Base-by-base conservation (phyloP, 192 early-diverging fungal genomes). In the Rhizophagus prolifer region DNA sequence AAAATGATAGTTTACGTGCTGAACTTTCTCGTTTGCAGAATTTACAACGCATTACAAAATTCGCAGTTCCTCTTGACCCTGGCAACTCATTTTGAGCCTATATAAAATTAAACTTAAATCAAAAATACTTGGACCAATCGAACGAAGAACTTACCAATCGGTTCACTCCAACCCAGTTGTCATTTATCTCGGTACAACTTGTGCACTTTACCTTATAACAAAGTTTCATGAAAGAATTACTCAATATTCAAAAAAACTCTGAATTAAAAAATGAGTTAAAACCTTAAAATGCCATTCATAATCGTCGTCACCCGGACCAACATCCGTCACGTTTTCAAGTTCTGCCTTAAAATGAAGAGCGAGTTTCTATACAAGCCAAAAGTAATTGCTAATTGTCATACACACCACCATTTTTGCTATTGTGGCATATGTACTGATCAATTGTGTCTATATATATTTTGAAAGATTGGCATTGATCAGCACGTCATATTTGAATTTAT, bases 41-140 rank as follows among this genome's bases (percentile, higher is more conserved):
- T 85, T 96, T 95, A 90, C 95, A 98, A 54, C 82, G 81, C 93
- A 98, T 96, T 41, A 94, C 91, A 54, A 97, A 80, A 80, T 96
- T 96, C 46, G 95, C 94, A 16, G 86, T 85, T 36, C 94, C 94
- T 76, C 93, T 85, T 71, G 89, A 90, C 63, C 92, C 92, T 36
- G 88, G 81, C 71, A 92, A 87, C 36, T 92, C 86, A 23, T 79
- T 85, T 26, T 81, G 78, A 21, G 92, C 91, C 86, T 89, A 21
- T 19, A 63, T 58, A 25, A 61, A 30, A 9, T 77, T 72, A 21
- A 69, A 67, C 12, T 44, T 30, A 65, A 62, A 46, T 23, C 61
- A 46, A 68, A 70, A 46, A 47, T 44, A 79, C 38, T 50, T 70
- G 34, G 1, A 36, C 2, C 65, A 25, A 19, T 2, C 28, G 25